Percentiles rank a stretch among this genome's conserved stretches.
Evolutionary conservation across 2,329 filamentous ascomycete genomes (phyloP).

Genomic region (Penicillium sp.): DNA sequence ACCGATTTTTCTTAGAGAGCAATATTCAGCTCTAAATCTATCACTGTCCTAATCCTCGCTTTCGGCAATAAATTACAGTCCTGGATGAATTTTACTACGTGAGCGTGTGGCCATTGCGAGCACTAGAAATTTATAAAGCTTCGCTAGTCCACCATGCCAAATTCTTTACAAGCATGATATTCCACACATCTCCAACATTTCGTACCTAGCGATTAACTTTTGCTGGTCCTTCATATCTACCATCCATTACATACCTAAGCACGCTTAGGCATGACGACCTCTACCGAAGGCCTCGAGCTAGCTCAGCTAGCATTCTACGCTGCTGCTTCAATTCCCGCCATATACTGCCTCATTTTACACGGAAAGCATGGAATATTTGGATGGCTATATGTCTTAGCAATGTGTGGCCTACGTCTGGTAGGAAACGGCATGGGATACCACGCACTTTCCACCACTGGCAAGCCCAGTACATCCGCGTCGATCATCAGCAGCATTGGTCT

Average conservation of each 20-base stretch:
- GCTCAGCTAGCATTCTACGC: slow-evolving; percentile 18
- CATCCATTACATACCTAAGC: not conserved
- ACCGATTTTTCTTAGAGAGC: not conserved
- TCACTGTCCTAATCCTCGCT: not conserved
- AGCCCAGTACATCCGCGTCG: slow-evolving; percentile 12
- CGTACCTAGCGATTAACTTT: not conserved
- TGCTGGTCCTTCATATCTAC: not conserved
- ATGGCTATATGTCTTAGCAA: slow-evolving; percentile 16
- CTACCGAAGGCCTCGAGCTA: slow-evolving; percentile 16
- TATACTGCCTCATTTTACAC: slow-evolving; percentile 18
- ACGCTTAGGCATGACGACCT: slow-evolving; percentile 11
- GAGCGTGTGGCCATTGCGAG: not conserved
- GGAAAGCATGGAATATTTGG: slow-evolving; percentile 10
- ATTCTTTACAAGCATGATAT: too few species aligned
- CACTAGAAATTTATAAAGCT: not conserved
- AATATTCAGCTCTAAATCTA: not conserved
- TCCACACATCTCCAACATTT: not conserved
- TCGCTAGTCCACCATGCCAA: not conserved
- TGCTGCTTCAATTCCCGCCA: slow-evolving; percentile 12
- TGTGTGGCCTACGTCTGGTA: slow-evolving; percentile 16
- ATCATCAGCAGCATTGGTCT: slow-evolving; percentile 17
- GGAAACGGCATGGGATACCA: slow-evolving; percentile 19
- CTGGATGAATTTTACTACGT: not conserved
- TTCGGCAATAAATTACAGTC: not conserved
- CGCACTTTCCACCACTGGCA: slow-evolving; percentile 9